Conservation (phyloP, 352 stramenopile genomes). For the Blastocystis sp. region DNA sequence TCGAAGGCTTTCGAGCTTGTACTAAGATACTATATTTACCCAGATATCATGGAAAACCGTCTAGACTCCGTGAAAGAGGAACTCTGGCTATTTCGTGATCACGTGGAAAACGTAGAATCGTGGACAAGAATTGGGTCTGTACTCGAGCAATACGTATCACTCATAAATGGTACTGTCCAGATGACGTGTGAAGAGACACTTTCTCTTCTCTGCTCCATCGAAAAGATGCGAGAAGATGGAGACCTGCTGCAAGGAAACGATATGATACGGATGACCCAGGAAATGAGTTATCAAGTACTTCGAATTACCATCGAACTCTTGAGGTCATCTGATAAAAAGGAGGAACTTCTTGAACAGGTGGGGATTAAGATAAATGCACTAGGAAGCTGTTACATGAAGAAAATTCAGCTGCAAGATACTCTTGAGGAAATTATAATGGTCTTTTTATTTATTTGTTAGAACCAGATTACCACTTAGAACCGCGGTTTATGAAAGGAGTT, state of each 20-base stretch:
- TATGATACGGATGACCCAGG: background rate
- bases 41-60: background rate
- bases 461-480: background rate
- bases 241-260: background rate
- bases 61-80: background rate
- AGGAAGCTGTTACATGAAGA: background rate
- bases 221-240: background rate
- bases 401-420: background rate
- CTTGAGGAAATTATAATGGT: background rate
- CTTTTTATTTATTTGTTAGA: background rate
- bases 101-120: background rate
- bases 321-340: background rate
- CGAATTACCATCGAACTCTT: background rate
- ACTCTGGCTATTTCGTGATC: background rate
- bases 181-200: background rate
- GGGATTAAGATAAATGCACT: background rate
- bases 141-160: background rate
- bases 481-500: background rate
- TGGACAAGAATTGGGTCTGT: background rate
- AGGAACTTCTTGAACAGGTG: background rate
- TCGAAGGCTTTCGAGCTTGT: background rate
- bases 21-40: background rate
- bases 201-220: background rate
- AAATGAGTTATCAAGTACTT: background rate
- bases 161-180: background rate